phyloP scores from a whole-genome alignment of 2,329 filamentous ascomycete species.

The Fonsecaea erecta region DNA sequence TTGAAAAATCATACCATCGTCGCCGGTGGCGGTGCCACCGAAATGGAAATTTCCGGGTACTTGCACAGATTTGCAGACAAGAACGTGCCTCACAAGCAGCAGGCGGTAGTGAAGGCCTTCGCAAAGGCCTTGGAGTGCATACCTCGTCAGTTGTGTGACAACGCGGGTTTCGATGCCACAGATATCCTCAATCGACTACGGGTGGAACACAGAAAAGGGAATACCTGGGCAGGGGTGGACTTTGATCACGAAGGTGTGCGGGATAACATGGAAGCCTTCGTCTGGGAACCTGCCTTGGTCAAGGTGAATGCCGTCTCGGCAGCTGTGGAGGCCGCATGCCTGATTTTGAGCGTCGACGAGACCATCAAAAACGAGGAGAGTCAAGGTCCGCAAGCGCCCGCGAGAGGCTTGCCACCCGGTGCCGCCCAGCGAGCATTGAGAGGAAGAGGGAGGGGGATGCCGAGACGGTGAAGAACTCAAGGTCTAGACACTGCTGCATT shows the following conservation, averaged over 20 bases:
- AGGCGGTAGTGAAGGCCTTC: constrained; percentile 96
- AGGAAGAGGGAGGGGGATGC: constrained; percentile 86
- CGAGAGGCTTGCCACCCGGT: constrained; percentile 73
- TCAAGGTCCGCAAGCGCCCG: constrained; percentile 77
- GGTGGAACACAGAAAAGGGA: constrained; percentile 93
- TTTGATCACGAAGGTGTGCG: constrained; percentile 89
- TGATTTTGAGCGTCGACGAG: constrained; percentile 96
- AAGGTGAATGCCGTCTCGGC: constrained; percentile 98
- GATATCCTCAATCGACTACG: constrained; percentile 96
- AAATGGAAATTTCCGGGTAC: constrained; percentile 97
- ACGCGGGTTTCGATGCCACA: constrained; percentile 96
- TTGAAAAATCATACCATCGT: constrained; percentile 95
- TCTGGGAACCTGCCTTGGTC: constrained; percentile 95
- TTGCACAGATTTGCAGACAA: constrained; percentile 91
- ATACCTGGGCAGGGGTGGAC: constrained; percentile 93
- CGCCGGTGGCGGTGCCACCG: constrained; percentile 87
- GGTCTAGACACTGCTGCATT: background rate
- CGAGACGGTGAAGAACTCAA: constrained; percentile 65
- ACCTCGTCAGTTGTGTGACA: constrained; percentile 95
- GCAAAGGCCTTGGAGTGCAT: constrained; percentile 97
- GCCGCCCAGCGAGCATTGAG: constrained; percentile 88
- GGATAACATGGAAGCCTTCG: constrained; percentile 93
- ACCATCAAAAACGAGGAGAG: constrained; percentile 98
- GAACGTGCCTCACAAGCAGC: constrained; percentile 92
- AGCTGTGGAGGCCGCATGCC: constrained; percentile 89